Evolutionary conservation across 2,329 filamentous ascomycete species (phyloP), one percentile per base, ranked within the genome.

Genomic region (Plectosphaerella cucumerina): DNA sequence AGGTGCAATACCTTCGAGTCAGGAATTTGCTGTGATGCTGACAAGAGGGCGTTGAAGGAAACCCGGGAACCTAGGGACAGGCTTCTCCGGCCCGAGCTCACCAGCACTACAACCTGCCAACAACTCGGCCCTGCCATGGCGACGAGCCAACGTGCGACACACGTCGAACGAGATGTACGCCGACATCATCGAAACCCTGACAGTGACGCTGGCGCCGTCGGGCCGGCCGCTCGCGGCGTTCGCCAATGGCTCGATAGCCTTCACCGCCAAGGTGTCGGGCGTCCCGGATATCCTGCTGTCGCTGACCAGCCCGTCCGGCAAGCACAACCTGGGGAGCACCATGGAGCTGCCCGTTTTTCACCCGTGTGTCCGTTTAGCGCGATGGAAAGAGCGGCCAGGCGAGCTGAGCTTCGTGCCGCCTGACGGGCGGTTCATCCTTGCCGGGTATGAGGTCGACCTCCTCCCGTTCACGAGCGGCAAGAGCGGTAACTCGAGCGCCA

Each of bases 81-180:
- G 64, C 53, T 71, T 72, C 46, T 63, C 69, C 17, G 73, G 65
- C 49, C 60, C 74, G 1, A 67, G 60, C 42, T 52, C 67, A 15
- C 65, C 75, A 1, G 70, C 73, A 8, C 62, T 79, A 8, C 54
- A 71, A 14, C 58, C 73, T 17, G 66, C 75, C 15, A 79, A 74
- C 58, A 73, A 73, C 1, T 76, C 80, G 1, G 76, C 82, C 8
- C 62, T 97, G 39, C 92, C 92, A 1, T 99, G 94, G 94, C 83
- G 94, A 55, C 80, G 91, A 54, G 84, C 90, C 37, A 96, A 96
- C 62, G 94, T 99, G 49, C 82, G 92, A 15, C 94, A 99, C 68
- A 97, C 93, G 4, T 96, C 89, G 50, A 99, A 97, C 69, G 94
- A 99, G 69, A 78, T 99, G 59, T 97, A 97, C 66, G 93, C 96